Conservation (phyloP, 2,329 filamentous ascomycete species). For the Didymella pomorum region DNA sequence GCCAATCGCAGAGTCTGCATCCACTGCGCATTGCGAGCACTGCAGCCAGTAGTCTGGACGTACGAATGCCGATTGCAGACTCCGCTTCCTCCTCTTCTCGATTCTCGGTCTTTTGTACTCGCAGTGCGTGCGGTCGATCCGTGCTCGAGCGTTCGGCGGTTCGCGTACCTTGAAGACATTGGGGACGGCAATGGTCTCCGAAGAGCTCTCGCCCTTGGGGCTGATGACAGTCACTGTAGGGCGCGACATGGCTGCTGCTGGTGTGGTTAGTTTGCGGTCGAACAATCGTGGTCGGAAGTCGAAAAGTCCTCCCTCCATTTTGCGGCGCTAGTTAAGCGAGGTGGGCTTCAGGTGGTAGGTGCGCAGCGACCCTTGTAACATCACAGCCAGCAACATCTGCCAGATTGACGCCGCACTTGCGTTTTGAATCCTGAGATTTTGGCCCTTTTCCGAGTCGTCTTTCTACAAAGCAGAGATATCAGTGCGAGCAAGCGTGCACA, state of each 20-base stretch:
- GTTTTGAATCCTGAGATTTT: neutral
- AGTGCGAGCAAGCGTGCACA: no score
- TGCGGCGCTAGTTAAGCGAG: constrained; percentile 6
- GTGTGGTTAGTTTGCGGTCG: constrained; percentile 36
- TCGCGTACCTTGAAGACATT: constrained; percentile 79
- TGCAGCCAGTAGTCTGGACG: neutral
- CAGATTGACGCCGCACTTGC: neutral
- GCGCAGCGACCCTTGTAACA: neutral
- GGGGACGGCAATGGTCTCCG: constrained; percentile 89
- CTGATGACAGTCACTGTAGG: constrained; percentile 97
- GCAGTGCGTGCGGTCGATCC: constrained; percentile 22
- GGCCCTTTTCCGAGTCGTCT: no score
- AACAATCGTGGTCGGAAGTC: neutral
- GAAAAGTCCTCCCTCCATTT: neutral
- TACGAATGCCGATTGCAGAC: neutral
- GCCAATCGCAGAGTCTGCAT: neutral
- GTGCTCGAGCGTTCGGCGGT: neutral
- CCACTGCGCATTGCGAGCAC: constrained; percentile 2
- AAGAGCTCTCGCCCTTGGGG: constrained; percentile 92
- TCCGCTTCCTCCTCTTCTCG: constrained; percentile 3
- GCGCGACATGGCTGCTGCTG: constrained; percentile 71
- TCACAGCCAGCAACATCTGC: neutral
- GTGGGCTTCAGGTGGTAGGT: neutral
- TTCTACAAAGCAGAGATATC: no score
- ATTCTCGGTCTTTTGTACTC: constrained; percentile 17